Conservation (phyloP, 2,329 filamentous ascomycete species). For the Cytospora mali region DNA sequence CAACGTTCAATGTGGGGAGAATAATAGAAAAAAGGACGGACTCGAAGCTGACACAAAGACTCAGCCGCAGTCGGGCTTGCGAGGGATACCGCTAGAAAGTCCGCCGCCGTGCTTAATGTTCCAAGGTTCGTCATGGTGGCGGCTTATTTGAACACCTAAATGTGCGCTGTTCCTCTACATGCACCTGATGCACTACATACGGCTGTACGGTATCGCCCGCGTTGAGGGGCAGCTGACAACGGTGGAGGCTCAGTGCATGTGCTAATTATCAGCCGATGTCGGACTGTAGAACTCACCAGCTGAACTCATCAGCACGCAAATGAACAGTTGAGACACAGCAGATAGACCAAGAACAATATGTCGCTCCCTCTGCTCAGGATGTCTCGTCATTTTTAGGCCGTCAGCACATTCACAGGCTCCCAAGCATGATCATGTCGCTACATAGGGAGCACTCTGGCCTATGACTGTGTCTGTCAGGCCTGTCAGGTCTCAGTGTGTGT, state of each 20-base stretch:
- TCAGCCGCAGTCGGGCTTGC: conserved; percentile 10
- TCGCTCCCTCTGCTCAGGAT: background rate
- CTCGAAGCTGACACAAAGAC: background rate
- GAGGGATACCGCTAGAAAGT: background rate
- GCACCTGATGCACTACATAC: too few species aligned
- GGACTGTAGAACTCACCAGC: too few species aligned
- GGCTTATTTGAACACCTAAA: background rate
- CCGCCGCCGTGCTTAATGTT: background rate
- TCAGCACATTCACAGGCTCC: background rate
- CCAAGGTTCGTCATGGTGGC: background rate
- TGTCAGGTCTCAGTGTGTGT: background rate
- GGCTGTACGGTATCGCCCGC: background rate
- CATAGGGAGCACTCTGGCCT: background rate
- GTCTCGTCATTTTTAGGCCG: background rate
- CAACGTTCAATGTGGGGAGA: background rate
- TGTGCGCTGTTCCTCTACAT: too few species aligned
- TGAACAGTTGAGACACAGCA: background rate
- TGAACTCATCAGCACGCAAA: background rate
- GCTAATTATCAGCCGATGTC: too few species aligned
- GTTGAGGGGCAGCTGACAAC: background rate
- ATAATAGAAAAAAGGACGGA: background rate
- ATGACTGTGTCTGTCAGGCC: too few species aligned
- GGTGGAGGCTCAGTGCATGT: too few species aligned
- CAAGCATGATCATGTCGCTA: background rate
- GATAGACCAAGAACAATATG: background rate